Conservation (phyloP, 2,329 filamentous ascomycete genomes). For the Pseudocercospora fijiensis region DNA sequence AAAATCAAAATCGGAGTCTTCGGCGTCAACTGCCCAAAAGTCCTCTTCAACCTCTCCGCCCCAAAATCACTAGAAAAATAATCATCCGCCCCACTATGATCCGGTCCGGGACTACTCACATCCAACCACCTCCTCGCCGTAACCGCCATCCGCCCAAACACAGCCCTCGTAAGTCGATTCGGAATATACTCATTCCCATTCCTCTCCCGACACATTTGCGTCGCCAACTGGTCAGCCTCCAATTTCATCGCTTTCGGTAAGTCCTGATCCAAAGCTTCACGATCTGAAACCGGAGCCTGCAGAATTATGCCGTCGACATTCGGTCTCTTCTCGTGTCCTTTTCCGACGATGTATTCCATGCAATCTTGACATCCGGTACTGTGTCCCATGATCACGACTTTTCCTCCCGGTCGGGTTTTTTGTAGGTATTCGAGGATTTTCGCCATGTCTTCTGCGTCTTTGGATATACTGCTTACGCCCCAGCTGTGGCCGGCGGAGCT, state of each 20-base stretch:
- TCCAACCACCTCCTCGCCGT: slow-evolving; percentile 60
- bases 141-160: slow-evolving; percentile 45
- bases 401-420: slow-evolving; percentile 43
- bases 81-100: slow-evolving; percentile 71
- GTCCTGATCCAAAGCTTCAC: slow-evolving; percentile 59
- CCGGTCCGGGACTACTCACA: slow-evolving; percentile 56
- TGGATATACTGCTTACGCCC: slow-evolving; percentile 53
- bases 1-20: slow-evolving; percentile 61
- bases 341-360: slow-evolving; percentile 58
- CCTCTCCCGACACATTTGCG: slow-evolving; percentile 46
- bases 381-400: slow-evolving; percentile 68
- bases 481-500: slow-evolving; percentile 56
- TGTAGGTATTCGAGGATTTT: slow-evolving; percentile 54
- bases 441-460: slow-evolving; percentile 56
- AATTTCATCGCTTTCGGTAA: slow-evolving; percentile 49
- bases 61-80: slow-evolving; percentile 81
- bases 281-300: slow-evolving; percentile 76
- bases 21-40: slow-evolving; percentile 63
- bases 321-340: slow-evolving; percentile 44
- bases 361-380: slow-evolving; percentile 69
- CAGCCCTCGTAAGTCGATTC: slow-evolving; percentile 31
- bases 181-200: slow-evolving; percentile 57
- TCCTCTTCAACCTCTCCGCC: slow-evolving; percentile 55
- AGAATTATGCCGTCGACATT: slow-evolving; percentile 72
- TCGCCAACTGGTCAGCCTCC: slow-evolving; percentile 46